phyloP scores from a whole-genome alignment of 192 early-diverging fungal genomes.

The Coemansia sp. region DNA sequence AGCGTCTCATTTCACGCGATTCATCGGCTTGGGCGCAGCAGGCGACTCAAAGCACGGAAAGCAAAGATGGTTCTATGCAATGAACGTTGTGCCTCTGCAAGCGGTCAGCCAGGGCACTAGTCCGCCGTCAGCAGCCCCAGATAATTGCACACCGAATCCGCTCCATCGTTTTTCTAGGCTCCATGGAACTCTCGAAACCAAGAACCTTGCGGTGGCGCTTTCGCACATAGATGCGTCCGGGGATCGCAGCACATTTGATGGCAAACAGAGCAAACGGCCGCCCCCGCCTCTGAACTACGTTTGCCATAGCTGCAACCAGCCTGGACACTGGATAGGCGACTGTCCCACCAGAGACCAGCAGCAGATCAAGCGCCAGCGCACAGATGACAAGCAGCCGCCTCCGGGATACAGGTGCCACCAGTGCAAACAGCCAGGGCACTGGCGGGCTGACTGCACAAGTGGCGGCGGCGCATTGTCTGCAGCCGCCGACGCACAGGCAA shows the following conservation, averaged over 20 bases:
- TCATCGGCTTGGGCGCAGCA: constrained; percentile 77
- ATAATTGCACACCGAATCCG: constrained; percentile 60
- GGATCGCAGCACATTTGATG: constrained; percentile 25
- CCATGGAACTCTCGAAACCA: constrained; percentile 18
- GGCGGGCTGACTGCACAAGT: constrained; percentile 53
- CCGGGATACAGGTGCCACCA: constrained; percentile 53
- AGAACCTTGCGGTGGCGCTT: constrained; percentile 9
- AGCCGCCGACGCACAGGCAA: constrained; percentile 12
- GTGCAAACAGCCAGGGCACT: constrained; percentile 58
- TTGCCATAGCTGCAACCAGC: constrained; percentile 62
- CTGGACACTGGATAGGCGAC: constrained; percentile 66
- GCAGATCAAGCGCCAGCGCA: constrained; percentile 33
- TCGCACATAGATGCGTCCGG: constrained; percentile 54
- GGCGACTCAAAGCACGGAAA: constrained; percentile 60
- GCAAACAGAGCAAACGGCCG: constrained; percentile 12
- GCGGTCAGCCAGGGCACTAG: constrained; percentile 30
- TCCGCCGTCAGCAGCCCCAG: constrained; percentile 35
- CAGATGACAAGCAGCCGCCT: constrained; percentile 37
- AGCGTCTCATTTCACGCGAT: constrained; percentile 62
- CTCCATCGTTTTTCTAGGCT: constrained; percentile 34
- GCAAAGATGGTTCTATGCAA: constrained; percentile 90
- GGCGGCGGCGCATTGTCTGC: constrained; percentile 5
- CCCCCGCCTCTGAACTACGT: constrained; percentile 58
- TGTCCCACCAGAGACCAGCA: constrained; percentile 57
- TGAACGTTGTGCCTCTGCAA: constrained; percentile 74